Evolutionary conservation across 768 basidiomycete genomes (phyloP), one percentile per base, ranked within the genome.

Genomic region (Leucocoprinus leucothites): DNA sequence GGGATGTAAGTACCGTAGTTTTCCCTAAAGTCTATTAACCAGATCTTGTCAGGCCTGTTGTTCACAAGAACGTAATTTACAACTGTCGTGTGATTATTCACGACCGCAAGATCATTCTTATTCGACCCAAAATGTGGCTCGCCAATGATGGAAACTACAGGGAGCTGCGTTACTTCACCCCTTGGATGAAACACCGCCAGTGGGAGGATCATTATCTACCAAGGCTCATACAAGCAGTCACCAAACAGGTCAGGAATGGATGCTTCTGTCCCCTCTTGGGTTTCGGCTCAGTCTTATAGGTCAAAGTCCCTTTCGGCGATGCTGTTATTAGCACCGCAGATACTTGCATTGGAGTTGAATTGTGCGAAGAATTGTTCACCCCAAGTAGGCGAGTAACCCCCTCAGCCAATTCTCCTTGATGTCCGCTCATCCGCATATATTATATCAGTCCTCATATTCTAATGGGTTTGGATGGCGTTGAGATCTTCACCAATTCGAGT

Each of bases 71-170:
- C 67, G 94, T 94, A 45, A 95, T 89, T 60, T 98, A 98, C 74
- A 99, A 99, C 66, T 97, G 94, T 68, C 87, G 97, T 18, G 78
- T 98, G 34, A 87, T 98, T 67, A 83, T 95, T 41, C 82, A 93
- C 65, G 79, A 94, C 71, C 79, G 84, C 53, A 82, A 91, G 72
- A 94, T 99, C 57, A 72, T 98, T 1, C 84, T 98, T 59, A 98
- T 99, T 60, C 85, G 97, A 21, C 97, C 97, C 0, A 99, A 98
- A 75, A 95, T 99, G 95, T 99, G 97, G 97, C 78, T 99, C 43
- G 97, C 97, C 1, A 98, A 98, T 65, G 94, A 97, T 63, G 97
- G 97, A 3, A 98, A 98, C 66, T 99, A 99, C 69, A 89, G 97
- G 24, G 85, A 87, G 67, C 74, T 89, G 63, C 74, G 89, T 13